Percentiles rank a stretch among this genome's conserved stretches.
Conservation (phyloP, 1,284 basidiomycete species). For the Tremellales sp. region DNA sequence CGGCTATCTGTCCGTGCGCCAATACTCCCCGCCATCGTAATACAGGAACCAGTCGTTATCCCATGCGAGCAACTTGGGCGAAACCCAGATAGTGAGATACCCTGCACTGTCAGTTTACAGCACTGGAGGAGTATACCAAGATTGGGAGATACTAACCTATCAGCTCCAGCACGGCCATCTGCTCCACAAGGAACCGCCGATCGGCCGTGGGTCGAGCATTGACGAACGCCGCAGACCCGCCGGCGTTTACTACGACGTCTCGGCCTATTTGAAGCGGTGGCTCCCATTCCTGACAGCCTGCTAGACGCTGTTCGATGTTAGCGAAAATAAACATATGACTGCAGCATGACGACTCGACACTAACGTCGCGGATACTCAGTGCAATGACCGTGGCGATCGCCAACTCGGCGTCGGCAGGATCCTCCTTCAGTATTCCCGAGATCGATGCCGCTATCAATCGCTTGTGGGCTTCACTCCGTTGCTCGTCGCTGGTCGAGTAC, state of each 20-base stretch:
- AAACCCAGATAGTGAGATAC: conserved; percentile 6
- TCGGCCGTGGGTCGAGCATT: conserved; percentile 3
- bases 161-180: conserved; percentile 21
- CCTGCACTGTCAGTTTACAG: neutral
- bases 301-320: conserved; percentile 11
- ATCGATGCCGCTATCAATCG: conserved; percentile 3
- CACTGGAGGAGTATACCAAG: too few relatives aligned
- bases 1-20: neutral
- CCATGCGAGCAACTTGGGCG: conserved; percentile 6
- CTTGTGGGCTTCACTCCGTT: conserved; percentile 11
- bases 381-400: conserved; percentile 12
- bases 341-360: conserved; percentile 1
- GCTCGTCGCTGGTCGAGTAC: conserved; percentile 13
- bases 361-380: conserved; percentile 21
- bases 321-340: too few relatives aligned
- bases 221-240: conserved; percentile 15
- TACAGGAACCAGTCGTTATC: conserved; percentile 10
- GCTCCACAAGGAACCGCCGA: conserved; percentile 20
- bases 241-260: conserved; percentile 5
- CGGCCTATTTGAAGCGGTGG: conserved; percentile 12
- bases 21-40: neutral
- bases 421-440: neutral
- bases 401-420: conserved; percentile 11
- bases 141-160: conserved; percentile 22
- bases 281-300: conserved; percentile 16